Percentiles rank a stretch among this genome's conserved stretches.
These are phyloP conservation scores for Musa schizocarpa DNA, from an alignment of 176 grass and related monocot species.

Conservation along the genomic window DNA sequence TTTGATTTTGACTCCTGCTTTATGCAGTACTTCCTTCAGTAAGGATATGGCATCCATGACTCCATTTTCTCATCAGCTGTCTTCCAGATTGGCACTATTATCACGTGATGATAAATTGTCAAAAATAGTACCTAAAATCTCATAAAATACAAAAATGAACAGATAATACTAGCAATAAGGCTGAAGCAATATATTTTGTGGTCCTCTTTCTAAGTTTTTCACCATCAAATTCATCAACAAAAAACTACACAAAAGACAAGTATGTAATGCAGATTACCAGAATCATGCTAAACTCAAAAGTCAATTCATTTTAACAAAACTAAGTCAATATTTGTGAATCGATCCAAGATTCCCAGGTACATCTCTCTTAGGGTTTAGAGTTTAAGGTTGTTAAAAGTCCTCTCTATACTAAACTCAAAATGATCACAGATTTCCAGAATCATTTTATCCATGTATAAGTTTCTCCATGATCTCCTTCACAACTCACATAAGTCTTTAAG, in stretches of 20 bases:
- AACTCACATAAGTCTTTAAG: too few species aligned
- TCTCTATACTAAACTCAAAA: too few species aligned
- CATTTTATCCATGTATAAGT: too few species aligned
- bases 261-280: too few species aligned
- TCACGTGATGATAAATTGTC: slow-evolving; percentile 31
- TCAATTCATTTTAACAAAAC: too few species aligned
- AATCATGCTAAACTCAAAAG: too few species aligned
- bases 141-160: background rate
- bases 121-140: background rate
- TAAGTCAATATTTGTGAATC: too few species aligned
- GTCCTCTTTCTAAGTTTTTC: background rate
- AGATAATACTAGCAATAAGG: background rate
- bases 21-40: slow-evolving; percentile 53
- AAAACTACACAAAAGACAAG: background rate
- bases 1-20: slow-evolving; percentile 83
- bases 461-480: too few species aligned
- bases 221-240: background rate
- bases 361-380: too few species aligned
- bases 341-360: too few species aligned
- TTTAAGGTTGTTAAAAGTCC: too few species aligned
- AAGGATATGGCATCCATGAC: slow-evolving; percentile 70
- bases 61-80: slow-evolving; percentile 52
- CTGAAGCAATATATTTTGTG: background rate
- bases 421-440: too few species aligned
- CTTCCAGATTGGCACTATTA: slow-evolving; percentile 98